phyloP scores from a whole-genome alignment of 2,329 filamentous ascomycete genomes.

The Penicillium sp. region DNA sequence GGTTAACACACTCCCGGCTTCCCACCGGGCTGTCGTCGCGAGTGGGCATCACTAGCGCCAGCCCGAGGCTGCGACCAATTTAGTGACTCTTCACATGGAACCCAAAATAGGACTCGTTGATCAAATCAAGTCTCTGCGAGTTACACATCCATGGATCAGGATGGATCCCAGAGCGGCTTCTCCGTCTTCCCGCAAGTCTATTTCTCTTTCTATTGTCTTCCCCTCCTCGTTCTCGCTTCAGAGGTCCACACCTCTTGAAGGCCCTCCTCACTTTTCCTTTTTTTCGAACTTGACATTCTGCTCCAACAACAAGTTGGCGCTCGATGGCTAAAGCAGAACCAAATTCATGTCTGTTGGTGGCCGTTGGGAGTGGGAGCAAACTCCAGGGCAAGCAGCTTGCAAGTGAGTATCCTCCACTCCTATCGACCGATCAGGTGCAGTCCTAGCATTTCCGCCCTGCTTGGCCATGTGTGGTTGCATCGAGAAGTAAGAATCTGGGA shows the following conservation, averaged over 20 bases:
- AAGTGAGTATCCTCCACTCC: background rate
- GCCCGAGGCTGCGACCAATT: background rate
- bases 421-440: slow-evolving; percentile 1
- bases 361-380: slow-evolving; percentile 14
- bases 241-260: background rate
- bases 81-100: slow-evolving; percentile 9
- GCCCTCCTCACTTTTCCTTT: background rate
- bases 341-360: slow-evolving; percentile 18
- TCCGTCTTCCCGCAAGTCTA: slow-evolving; percentile 17
- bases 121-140: slow-evolving; percentile 9
- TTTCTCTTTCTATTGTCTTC: slow-evolving; percentile 5
- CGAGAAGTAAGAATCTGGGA: background rate
- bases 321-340: slow-evolving; percentile 3
- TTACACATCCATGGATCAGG: slow-evolving; percentile 8
- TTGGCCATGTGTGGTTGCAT: background rate
- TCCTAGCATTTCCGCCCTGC: background rate
- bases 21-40: background rate
- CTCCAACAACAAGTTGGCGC: background rate
- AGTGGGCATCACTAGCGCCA: slow-evolving; percentile 10
- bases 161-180: slow-evolving; percentile 17
- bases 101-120: slow-evolving; percentile 6
- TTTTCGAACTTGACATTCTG: background rate
- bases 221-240: background rate
- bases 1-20: background rate
- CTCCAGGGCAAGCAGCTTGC: slow-evolving; percentile 2